Evolutionary conservation across 441 rosid species (phyloP), one percentile per base, ranked within the genome.

Genomic region (Arabidopsis lyrata): DNA sequence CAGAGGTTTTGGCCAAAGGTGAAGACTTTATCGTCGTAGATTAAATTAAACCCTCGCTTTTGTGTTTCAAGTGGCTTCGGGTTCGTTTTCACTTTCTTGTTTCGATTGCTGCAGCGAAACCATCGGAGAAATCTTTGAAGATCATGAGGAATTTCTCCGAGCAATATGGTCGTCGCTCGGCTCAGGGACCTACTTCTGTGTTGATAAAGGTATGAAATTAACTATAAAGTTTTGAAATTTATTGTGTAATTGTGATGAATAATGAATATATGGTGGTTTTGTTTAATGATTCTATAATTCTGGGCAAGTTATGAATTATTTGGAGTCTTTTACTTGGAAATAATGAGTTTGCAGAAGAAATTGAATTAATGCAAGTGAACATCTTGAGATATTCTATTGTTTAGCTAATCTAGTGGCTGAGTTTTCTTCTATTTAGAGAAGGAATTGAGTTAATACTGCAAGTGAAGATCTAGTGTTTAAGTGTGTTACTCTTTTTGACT

Each of bases 91-190:
- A 22, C 24, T 22, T 22, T 22, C 24, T 55, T 22, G 24, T 22
- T 22, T 22, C 24, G 24, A 22, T 22, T 78, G 66, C 81, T 22
- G 24, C 24, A 90, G 98, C 79, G 73, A 97, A 91, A 42, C 97
- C 95, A 4, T 80, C 92, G 36, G 96, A 94, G 60, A 91, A 94
- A 70, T 91, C 96, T 29, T 83, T 91, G 47, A 97, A 94, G 75
- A 66, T 91, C 27, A 91, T 91, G 99, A 88, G 96, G 87, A 94
- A 94, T 78, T 91, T 94, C 87, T 94, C 97, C 0, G 97, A 94
- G 83, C 99, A 94, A 79, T 94, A 94, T 76, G 97, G 94, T 54
- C 92, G 94, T 74, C 86, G 81, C 65, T 91, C 97, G 1, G 81
- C 65, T 91, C 97, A 1, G 97, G 92, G 62, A 94, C 99, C n/a